Conservation (phyloP, 2,329 filamentous ascomycete species). For the Stemphylium lycopersici region DNA sequence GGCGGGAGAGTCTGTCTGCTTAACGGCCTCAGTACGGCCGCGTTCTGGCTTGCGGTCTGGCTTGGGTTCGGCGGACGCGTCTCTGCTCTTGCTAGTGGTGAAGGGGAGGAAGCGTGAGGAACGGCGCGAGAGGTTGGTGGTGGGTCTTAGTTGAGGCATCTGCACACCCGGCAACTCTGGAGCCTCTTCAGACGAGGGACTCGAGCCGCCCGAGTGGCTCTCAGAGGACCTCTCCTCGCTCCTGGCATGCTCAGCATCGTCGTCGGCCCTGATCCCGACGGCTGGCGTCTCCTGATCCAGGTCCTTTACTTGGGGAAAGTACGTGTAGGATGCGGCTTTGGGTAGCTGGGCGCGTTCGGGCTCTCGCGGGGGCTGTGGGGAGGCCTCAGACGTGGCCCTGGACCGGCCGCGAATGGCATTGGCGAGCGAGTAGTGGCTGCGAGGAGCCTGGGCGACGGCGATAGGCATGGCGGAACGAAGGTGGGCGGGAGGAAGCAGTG, state of each 20-base stretch:
- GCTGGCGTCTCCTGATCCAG: conserved; percentile 39
- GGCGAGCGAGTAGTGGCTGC: conserved; percentile 39
- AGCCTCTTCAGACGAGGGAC: conserved; percentile 50
- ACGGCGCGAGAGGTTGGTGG: conserved; percentile 41
- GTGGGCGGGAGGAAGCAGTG: conserved; percentile 1
- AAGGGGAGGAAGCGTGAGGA: conserved; percentile 46
- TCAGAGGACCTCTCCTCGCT: conserved; percentile 43
- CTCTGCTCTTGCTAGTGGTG: conserved; percentile 43
- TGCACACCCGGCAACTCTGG: conserved; percentile 34
- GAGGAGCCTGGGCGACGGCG: conserved; percentile 40
- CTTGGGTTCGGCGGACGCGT: conserved; percentile 40
- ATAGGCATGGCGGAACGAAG: conserved; percentile 36
- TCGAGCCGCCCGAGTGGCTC: conserved; percentile 53
- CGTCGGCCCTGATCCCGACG: conserved; percentile 41
- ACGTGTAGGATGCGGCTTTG: conserved; percentile 50
- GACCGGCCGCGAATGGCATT: conserved; percentile 39
- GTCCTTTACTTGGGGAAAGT: conserved; percentile 49
- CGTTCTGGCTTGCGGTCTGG: conserved; percentile 33
- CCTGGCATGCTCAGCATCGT: conserved; percentile 35
- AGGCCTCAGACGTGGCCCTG: conserved; percentile 42
- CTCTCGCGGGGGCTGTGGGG: conserved; percentile 28
- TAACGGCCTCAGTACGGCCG: conserved; percentile 33
- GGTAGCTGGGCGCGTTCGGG: conserved; percentile 40
- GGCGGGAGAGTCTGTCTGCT: conserved; percentile 31
- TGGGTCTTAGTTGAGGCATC: conserved; percentile 41